phyloP scores from a whole-genome alignment of 2,329 filamentous ascomycete genomes.

The Paramyrothecium sp. region DNA sequence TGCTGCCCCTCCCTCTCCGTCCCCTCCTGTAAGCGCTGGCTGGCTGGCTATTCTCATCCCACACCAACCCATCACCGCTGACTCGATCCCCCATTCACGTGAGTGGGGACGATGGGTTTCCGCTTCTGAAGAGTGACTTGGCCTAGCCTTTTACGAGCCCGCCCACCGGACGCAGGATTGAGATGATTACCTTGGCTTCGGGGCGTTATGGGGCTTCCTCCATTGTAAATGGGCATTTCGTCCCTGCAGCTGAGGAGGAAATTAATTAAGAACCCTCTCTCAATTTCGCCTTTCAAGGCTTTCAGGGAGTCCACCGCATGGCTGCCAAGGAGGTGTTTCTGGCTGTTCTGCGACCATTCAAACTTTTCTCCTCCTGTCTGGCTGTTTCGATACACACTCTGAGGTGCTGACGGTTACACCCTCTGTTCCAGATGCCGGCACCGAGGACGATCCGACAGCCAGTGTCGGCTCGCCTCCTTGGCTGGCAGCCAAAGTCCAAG shows the following conservation, averaged over 20 bases:
- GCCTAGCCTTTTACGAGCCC: too few relatives aligned
- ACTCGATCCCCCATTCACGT: not conserved
- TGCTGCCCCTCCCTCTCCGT: not conserved
- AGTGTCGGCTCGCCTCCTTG: not conserved
- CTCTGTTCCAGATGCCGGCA: not conserved
- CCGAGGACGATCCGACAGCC: not conserved
- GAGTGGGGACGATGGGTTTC: too few relatives aligned
- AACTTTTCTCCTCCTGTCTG: not conserved
- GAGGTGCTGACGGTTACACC: not conserved
- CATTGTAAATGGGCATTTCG: too few relatives aligned
- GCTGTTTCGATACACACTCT: not conserved
- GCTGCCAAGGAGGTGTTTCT: too few relatives aligned
- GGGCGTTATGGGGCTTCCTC: too few relatives aligned
- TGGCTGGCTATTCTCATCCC: not conserved
- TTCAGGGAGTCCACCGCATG: too few relatives aligned
- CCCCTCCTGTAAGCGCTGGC: not conserved
- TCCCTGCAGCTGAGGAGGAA: too few relatives aligned
- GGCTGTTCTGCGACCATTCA: not conserved
- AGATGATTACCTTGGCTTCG: too few relatives aligned
- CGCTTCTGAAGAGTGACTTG: too few relatives aligned
- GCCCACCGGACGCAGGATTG: too few relatives aligned
- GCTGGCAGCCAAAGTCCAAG: not conserved
- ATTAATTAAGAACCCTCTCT: too few relatives aligned
- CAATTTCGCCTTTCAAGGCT: too few relatives aligned
- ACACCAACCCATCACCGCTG: not conserved